Evolutionary conservation across 371 early-diverging fungal genomes (phyloP).

Genomic region (Lichtheimia corymbifera): DNA sequence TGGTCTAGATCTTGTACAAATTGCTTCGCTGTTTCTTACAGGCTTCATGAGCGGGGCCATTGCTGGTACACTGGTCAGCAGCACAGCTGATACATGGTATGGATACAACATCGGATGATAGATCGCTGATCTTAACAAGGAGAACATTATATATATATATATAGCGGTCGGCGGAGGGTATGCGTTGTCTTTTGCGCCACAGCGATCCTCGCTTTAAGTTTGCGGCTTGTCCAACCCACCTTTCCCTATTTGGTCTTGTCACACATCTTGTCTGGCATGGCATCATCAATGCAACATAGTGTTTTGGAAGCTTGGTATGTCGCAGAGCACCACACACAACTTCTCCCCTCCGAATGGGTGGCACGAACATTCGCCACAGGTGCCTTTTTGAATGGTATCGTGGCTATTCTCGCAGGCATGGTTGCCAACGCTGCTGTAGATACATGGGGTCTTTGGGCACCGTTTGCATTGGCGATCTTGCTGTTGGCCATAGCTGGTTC

Average conservation of each 20-base stretch:
- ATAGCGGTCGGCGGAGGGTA: slow-evolving; percentile 66
- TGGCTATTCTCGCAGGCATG: slow-evolving; percentile 72
- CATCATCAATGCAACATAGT: slow-evolving; percentile 70
- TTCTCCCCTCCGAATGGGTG: slow-evolving; percentile 57
- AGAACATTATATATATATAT: slow-evolving; percentile 12
- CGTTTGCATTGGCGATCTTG: slow-evolving; percentile 62
- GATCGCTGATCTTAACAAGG: background rate
- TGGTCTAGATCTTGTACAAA: slow-evolving; percentile 57
- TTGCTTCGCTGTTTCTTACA: slow-evolving; percentile 70
- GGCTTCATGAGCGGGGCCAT: slow-evolving; percentile 77
- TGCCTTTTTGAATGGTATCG: slow-evolving; percentile 71
- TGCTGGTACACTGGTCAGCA: slow-evolving; percentile 73
- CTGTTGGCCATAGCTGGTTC: slow-evolving; percentile 48
- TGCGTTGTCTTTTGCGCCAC: slow-evolving; percentile 66
- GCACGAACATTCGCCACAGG: slow-evolving; percentile 70
- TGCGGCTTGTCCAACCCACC: slow-evolving; percentile 47
- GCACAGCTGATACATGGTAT: slow-evolving; percentile 75
- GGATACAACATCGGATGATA: too few relatives aligned
- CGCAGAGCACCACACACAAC: slow-evolving; percentile 63
- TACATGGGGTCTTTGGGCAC: slow-evolving; percentile 57
- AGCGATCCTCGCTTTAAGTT: slow-evolving; percentile 55
- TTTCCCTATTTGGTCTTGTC: slow-evolving; percentile 62
- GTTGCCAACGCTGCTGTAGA: slow-evolving; percentile 63
- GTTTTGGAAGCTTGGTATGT: slow-evolving; percentile 87
- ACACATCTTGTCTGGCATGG: slow-evolving; percentile 68